These are phyloP conservation scores for Cubamyces lactineus DNA, from an alignment of 768 basidiomycete genomes.

Conservation along the genomic window DNA sequence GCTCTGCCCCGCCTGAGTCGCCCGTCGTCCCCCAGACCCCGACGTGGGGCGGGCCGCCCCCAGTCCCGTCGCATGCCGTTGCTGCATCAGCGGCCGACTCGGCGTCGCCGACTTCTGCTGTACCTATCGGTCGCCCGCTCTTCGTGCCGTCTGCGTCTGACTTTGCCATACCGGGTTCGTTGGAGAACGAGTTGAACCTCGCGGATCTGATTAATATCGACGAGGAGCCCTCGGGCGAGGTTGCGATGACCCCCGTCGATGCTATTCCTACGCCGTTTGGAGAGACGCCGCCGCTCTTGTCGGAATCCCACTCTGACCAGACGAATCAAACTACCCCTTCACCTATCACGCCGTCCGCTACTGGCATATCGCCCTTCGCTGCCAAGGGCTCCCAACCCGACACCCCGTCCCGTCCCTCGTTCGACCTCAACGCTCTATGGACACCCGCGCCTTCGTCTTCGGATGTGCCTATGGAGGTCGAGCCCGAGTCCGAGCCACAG, in stretches of 20 bases:
- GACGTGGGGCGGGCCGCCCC: slow-evolving; percentile 65
- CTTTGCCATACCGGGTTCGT: slow-evolving; percentile 29
- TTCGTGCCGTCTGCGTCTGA: slow-evolving; percentile 48
- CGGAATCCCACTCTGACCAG: not conserved
- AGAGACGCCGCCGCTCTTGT: slow-evolving; percentile 6
- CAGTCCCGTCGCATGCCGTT: slow-evolving; percentile 51
- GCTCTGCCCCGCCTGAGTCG: slow-evolving; percentile 75
- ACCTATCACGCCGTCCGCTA: not conserved
- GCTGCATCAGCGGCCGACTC: slow-evolving; percentile 34
- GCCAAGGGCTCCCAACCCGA: slow-evolving; percentile 45
- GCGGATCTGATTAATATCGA: slow-evolving; percentile 80
- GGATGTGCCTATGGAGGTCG: not conserved
- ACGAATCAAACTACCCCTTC: slow-evolving; percentile 6
- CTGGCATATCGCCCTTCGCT: slow-evolving; percentile 39
- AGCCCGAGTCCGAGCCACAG: slow-evolving; percentile 4
- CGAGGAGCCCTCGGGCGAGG: slow-evolving; percentile 54
- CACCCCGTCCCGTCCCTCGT: slow-evolving; percentile 53
- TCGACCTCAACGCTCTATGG: slow-evolving; percentile 78
- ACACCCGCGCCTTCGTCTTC: slow-evolving; percentile 32
- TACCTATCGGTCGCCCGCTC: slow-evolving; percentile 35
- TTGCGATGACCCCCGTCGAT: slow-evolving; percentile 28
- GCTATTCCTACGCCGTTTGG: slow-evolving; percentile 18
- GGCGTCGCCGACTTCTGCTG: slow-evolving; percentile 29
- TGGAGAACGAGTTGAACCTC: slow-evolving; percentile 70
- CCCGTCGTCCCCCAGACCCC: slow-evolving; percentile 48